Evolutionary conservation across 192 early-diverging fungal species (phyloP).

Genomic region (Chytriomyces sp.): DNA sequence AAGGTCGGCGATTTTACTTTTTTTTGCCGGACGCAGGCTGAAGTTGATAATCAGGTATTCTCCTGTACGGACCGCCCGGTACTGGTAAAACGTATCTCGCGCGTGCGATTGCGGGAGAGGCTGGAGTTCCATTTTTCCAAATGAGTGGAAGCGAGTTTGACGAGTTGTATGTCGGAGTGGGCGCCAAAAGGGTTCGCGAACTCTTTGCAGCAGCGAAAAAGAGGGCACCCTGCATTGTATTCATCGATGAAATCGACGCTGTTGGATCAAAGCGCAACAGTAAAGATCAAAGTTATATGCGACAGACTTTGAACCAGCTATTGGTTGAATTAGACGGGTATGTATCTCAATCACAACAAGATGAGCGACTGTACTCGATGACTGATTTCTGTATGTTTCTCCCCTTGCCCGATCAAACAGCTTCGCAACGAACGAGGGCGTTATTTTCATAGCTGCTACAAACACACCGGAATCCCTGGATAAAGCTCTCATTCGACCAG

Average conservation of each 20-base stretch:
- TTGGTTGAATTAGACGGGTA: slow-evolving; percentile 95
- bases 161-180: slow-evolving; percentile 98
- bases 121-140: slow-evolving; percentile 97
- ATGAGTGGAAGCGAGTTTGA: slow-evolving; percentile 99
- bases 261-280: slow-evolving; percentile 92
- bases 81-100: slow-evolving; percentile 98
- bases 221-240: slow-evolving; percentile 70
- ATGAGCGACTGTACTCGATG: too few species aligned
- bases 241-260: slow-evolving; percentile 99
- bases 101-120: slow-evolving; percentile 95
- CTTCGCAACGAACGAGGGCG: slow-evolving; percentile 93
- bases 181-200: slow-evolving; percentile 83
- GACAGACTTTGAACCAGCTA: slow-evolving; percentile 98
- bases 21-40: background rate
- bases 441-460: slow-evolving; percentile 98
- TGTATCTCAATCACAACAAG: too few species aligned
- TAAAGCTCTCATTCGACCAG: slow-evolving; percentile 94
- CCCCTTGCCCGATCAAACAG: too few species aligned
- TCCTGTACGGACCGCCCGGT: slow-evolving; percentile 81
- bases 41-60: slow-evolving; percentile 44
- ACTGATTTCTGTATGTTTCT: too few species aligned
- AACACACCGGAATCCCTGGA: slow-evolving; percentile 98
- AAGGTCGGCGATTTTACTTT: slow-evolving; percentile 74
- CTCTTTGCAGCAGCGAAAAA: slow-evolving; percentile 73
- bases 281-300: slow-evolving; percentile 95